Evolutionary conservation across 2,329 filamentous ascomycete species (phyloP).

Genomic region (Bipolaris zeicola): DNA sequence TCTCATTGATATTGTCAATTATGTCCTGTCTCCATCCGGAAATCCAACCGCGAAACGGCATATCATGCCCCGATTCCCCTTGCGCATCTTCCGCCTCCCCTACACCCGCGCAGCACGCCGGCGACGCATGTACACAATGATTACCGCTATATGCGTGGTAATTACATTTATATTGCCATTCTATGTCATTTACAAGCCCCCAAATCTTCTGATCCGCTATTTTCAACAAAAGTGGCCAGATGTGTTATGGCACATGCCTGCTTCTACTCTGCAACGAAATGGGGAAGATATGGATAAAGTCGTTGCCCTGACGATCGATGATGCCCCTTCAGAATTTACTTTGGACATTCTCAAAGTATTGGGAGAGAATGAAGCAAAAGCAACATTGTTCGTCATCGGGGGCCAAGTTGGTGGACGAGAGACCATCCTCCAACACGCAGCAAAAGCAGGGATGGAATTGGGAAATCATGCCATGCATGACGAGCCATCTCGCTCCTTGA

Average conservation of each 20-base stretch:
- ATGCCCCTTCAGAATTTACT: conserved; percentile 78
- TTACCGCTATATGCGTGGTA: conserved; percentile 35
- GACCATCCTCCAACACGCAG: conserved; percentile 55
- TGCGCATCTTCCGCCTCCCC: conserved; percentile 45
- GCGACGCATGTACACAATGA: conserved; percentile 46
- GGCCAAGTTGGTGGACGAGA: conserved; percentile 67
- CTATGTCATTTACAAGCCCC: conserved; percentile 83
- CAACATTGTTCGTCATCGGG: conserved; percentile 90
- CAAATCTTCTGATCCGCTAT: conserved; percentile 70
- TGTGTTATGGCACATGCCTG: conserved; percentile 74
- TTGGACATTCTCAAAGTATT: conserved; percentile 71
- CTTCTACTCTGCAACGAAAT: conserved; percentile 30
- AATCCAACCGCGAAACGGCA: conserved; percentile 1
- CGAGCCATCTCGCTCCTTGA: conserved; percentile 71
- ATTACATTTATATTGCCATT: conserved; percentile 43
- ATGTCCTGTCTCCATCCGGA: neutral
- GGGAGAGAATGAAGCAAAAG: conserved; percentile 67
- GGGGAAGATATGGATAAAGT: conserved; percentile 59
- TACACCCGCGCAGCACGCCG: conserved; percentile 47
- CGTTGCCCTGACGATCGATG: conserved; percentile 85
- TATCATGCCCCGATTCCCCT: conserved; percentile 35
- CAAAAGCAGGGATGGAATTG: conserved; percentile 64
- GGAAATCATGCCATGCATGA: conserved; percentile 91
- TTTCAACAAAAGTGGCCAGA: conserved; percentile 75
- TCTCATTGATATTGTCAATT: conserved; percentile 1